Evolutionary conservation across 495 filamentous ascomycete genomes (phyloP), one percentile per base, ranked within the genome.

Genomic region (Glonium stellatum): DNA sequence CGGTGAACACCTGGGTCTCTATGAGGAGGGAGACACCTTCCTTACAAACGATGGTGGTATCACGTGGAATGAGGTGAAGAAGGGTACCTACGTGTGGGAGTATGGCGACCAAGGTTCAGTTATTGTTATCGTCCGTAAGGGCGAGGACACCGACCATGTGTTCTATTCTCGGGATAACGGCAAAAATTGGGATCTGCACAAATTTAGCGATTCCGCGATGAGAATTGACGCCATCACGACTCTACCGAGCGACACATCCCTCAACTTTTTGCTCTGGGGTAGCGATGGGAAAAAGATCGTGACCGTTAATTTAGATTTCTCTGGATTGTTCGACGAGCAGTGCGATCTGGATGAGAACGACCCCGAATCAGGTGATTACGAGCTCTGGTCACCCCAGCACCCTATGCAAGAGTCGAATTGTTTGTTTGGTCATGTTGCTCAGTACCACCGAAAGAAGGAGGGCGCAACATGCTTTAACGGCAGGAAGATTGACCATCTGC

Each of bases 81-180:
- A 92, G 69, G 95, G 93, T 8, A 80, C 75, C 37, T 95, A 90
- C 74, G 85, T 86, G 74, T 99, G 90, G 88, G 90, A 95, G 65
- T 95, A 86, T 66, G 93, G 93, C 55, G 95, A 97, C 63, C 88
- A 95, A 69, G 95, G 95, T 18, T 90, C 88, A 0, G 82, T 97
- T 64, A 80, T 97, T 57, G 90, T 95, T 31, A 85, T 99, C 55
- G 89, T 91, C 27, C 72, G 81, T 47, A 78, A 87, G 56, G 72
- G 70, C 9, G 73, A 74, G 52, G 77, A 84, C 49, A 90, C 90
- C 4, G 85, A 87, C 47, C 69, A 76, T 0, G 72, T 97, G 49
- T 81, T 80, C 59, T 97, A 91, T 74, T 85, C 89, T 39, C 75
- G 87, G 10, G 85, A 97, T 67, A 84, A 88, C 64, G 95, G 95